A percentile compares a stretch with the other conserved stretches of the same genome.
Conservation (phyloP, 805 yeast genomes). For the Candida insectorum region DNA sequence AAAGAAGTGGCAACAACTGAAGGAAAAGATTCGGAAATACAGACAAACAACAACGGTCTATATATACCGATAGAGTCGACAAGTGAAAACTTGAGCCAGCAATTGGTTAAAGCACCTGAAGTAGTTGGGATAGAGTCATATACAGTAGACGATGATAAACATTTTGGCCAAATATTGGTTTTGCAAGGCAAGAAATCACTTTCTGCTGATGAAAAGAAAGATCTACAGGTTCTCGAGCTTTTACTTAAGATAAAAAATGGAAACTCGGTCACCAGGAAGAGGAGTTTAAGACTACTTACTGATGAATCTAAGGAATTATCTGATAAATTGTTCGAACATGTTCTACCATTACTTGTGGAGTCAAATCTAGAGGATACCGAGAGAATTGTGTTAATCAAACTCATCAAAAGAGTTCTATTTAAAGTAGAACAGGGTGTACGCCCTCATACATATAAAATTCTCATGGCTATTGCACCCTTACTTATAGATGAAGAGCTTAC, state of each 20-base stretch:
- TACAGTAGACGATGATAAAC: slow-evolving; percentile 66
- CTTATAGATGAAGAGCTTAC: slow-evolving; percentile 74
- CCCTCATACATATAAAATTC: slow-evolving; percentile 70
- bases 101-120: slow-evolving; percentile 29
- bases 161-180: slow-evolving; percentile 57
- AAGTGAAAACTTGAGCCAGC: slow-evolving; percentile 16
- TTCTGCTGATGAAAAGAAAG: slow-evolving; percentile 53
- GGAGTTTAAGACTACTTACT: slow-evolving; percentile 56
- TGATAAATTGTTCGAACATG: slow-evolving; percentile 57
- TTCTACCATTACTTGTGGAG: slow-evolving; percentile 76
- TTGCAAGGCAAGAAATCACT: slow-evolving; percentile 21
- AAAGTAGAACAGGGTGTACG: slow-evolving; percentile 61
- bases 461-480: slow-evolving; percentile 74
- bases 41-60: neutral
- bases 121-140: slow-evolving; percentile 63
- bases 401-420: slow-evolving; percentile 64
- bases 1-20: neutral
- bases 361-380: slow-evolving; percentile 75
- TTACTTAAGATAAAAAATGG: slow-evolving; percentile 79
- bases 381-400: slow-evolving; percentile 75
- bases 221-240: slow-evolving; percentile 57
- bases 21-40: too few relatives aligned
- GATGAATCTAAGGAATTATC: too few relatives aligned
- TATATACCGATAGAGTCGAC: neutral
- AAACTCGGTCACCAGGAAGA: slow-evolving; percentile 60